phyloP scores from a whole-genome alignment of 169 alveolate species.

The Plasmodium knowlesi region DNA sequence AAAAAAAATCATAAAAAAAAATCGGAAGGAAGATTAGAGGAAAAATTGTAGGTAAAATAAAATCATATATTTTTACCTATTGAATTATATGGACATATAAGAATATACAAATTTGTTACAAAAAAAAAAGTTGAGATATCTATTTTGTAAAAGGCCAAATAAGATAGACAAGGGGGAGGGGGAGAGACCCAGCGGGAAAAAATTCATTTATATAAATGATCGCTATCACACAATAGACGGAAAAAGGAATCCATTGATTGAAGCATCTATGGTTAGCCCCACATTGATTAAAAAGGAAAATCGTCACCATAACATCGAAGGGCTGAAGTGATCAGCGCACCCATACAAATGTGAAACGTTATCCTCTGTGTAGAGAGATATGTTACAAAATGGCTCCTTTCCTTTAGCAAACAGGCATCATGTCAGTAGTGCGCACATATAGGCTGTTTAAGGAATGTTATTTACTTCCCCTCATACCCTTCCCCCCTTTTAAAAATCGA shows the following conservation, averaged over 20 bases:
- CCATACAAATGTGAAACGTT: background rate
- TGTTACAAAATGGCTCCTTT: background rate
- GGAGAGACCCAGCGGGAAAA: background rate
- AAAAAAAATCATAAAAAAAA: background rate
- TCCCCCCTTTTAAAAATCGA: background rate
- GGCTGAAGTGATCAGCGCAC: background rate
- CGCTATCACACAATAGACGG: background rate
- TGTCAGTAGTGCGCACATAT: background rate
- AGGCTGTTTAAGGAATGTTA: background rate
- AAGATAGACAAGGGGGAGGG: background rate
- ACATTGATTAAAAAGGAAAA: background rate
- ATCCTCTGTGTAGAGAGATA: background rate
- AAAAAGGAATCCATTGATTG: background rate
- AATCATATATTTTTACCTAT: background rate
- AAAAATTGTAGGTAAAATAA: background rate
- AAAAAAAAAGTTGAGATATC: background rate
- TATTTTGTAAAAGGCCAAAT: background rate
- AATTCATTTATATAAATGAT: background rate
- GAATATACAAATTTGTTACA: background rate
- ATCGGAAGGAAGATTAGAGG: background rate
- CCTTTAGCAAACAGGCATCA: background rate
- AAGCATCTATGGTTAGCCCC: background rate
- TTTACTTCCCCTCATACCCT: too few relatives aligned
- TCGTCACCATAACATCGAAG: background rate
- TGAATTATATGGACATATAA: background rate